Evolutionary conservation across 2,329 filamentous ascomycete genomes (phyloP), one percentile per base, ranked within the genome.

Genomic region (Stachybotrys echinatus): DNA sequence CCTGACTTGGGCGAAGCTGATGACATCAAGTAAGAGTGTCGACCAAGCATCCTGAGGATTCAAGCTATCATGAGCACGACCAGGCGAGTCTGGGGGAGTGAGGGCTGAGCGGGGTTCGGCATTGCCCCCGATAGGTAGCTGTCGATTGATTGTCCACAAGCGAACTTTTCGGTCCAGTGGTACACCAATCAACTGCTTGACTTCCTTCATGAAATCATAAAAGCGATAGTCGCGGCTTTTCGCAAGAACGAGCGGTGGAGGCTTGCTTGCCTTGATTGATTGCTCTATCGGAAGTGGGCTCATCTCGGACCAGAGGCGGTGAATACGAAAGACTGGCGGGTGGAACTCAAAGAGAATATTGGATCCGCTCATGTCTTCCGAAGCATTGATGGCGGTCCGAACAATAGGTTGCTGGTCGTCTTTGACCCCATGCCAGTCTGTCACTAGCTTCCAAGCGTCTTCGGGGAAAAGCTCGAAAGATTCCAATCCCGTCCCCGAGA

Each of bases 341-440:
- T 91, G 83, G 39, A 90, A 75, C 69, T 97, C 94, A 65, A 87
- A 95, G 59, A 87, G 75, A 44, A 96, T 71, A 55, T 95, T 89
- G 38, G 81, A 73, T 3, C 71, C 61, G 17, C 70, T 69, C n/a
- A 70, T 62, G 39, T 81, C 77, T 2, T 76, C 73, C 7, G 84
- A 79, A 22, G 87, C 91, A 66, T 96, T 87, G 67, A 92, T 87
- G 37, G 88, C 91, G 56, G 79, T 80, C 52, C 94, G 84, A 43
- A 83, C 71, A 55, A 97, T 91, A 42, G 88, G 78, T 8, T 83
- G 74, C 48, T 89, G 86, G 31, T 81, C 83, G 17, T 83, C 72
- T 50, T 81, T 83, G 50, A 92, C 62, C 12, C 90, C 90, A 61
- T 96, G 95, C 89, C 89, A 95, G 45, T 83, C 78, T 52, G 88